A percentile compares a stretch with the other conserved stretches of the same genome.
Evolutionary conservation across 257 asterid species (phyloP).

Genomic region (Pogostemon cablin): DNA sequence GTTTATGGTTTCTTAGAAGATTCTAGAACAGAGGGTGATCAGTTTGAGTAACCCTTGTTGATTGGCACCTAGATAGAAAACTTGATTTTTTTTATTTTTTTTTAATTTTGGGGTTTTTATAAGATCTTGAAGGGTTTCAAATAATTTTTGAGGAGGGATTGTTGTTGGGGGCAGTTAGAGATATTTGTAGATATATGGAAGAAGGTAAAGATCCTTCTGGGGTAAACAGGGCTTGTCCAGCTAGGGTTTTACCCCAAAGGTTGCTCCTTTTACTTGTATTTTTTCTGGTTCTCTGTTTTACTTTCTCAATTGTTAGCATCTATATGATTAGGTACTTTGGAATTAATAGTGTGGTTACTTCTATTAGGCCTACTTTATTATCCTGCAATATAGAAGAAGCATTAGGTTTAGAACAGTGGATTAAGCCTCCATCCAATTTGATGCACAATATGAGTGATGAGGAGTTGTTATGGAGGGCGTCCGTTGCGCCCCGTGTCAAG

Average conservation of each 20-base stretch:
- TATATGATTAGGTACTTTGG: slow-evolving; percentile 57
- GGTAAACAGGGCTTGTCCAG: slow-evolving; percentile 35
- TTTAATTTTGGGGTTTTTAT: background rate
- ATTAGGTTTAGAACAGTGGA: slow-evolving; percentile 37
- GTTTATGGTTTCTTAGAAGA: slow-evolving; percentile 26
- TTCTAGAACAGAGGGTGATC: background rate
- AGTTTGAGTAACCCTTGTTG: background rate
- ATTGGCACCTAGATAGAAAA: background rate
- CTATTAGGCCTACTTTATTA: slow-evolving; percentile 32
- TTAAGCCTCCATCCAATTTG: slow-evolving; percentile 48
- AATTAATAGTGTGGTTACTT: slow-evolving; percentile 31
- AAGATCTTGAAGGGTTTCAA: background rate
- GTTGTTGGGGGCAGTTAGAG: slow-evolving; percentile 25
- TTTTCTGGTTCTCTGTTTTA: slow-evolving; percentile 48
- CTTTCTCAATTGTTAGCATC: slow-evolving; percentile 52
- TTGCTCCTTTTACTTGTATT: slow-evolving; percentile 50
- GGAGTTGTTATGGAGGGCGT: slow-evolving; percentile 64
- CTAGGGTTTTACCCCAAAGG: slow-evolving; percentile 55
- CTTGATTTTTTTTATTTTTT: slow-evolving; percentile 11
- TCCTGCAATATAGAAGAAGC: slow-evolving; percentile 38
- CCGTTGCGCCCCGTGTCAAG: slow-evolving; percentile 46
- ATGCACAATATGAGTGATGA: slow-evolving; percentile 64
- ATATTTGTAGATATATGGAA: slow-evolving; percentile 43
- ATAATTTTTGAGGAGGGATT: slow-evolving; percentile 20
- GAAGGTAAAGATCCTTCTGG: slow-evolving; percentile 52